A percentile compares a stretch with the other conserved stretches of the same genome.
Evolutionary conservation across 371 early-diverging fungal species (phyloP).

Genomic region (Rhizopus microsporus): DNA sequence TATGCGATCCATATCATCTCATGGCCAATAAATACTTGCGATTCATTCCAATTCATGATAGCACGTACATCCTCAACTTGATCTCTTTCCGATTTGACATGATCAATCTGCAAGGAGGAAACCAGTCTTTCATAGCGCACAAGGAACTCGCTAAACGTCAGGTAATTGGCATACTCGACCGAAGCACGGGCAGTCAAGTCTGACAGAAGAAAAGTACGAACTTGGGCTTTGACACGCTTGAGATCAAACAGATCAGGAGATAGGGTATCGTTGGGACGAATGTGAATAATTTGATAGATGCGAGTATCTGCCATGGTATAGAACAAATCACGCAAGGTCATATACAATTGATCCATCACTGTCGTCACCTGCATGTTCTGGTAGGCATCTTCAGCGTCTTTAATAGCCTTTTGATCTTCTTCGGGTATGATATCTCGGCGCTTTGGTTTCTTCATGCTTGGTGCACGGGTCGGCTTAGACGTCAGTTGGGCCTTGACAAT

Average conservation of each 20-base stretch:
- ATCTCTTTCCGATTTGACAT: conserved; percentile 31
- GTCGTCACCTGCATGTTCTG: conserved; percentile 61
- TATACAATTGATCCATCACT: conserved; percentile 66
- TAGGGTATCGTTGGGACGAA: conserved; percentile 76
- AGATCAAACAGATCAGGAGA: conserved; percentile 56
- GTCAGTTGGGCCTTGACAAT: conserved; percentile 45
- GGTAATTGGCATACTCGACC: conserved; percentile 63
- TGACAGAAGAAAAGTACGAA: conserved; percentile 63
- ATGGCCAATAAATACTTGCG: conserved; percentile 55
- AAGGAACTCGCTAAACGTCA: conserved; percentile 66
- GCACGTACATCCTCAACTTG: conserved; percentile 44
- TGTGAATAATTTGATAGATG: conserved; percentile 85
- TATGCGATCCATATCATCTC: conserved; percentile 70
- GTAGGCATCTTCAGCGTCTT: conserved; percentile 52
- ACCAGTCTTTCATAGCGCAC: conserved; percentile 56
- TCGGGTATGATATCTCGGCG: conserved; percentile 29
- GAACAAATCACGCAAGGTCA: conserved; percentile 68
- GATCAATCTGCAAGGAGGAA: conserved; percentile 41
- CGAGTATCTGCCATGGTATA: conserved; percentile 76
- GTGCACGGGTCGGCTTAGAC: conserved; percentile 66
- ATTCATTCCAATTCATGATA: conserved; percentile 50
- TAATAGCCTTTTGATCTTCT: conserved; percentile 27
- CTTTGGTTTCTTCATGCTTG: conserved; percentile 58
- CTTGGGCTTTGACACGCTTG: conserved; percentile 65
- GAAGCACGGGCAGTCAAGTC: conserved; percentile 57